Base-by-base conservation (phyloP, 176 grass and related monocot species). In the Oryza officinalis region DNA sequence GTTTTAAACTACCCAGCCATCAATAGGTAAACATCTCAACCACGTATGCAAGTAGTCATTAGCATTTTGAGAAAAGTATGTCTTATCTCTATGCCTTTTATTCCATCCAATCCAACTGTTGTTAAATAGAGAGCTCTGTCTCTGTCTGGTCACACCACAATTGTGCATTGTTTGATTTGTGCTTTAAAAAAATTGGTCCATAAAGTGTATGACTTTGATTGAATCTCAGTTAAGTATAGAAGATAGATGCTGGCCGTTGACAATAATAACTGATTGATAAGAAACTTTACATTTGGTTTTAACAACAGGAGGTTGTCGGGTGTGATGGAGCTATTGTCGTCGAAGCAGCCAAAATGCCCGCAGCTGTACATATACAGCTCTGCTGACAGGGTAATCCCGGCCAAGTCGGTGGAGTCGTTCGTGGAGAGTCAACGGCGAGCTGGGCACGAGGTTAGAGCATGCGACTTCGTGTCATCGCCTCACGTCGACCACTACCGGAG, bases 321-420 rank as follows among this genome's bases (percentile, higher is more conserved):
- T 78, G 80, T 97, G 12, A 85, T 94, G 85, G 86, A 94, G 83
- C 35, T 91, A 22, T 84, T 97, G 60, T 92, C 90, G 2, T 87
- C 69, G 6, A 89, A 91, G 60, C 94, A 94, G 85, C 94, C 94
- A 10, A 92, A 85, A 63, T 97, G 94, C 41, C 92, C 92, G 7
- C 94, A 97, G 43, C 30, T 97, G 45, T 97, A 97, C 44, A 90
- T 97, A 78, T 97, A 97, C 83, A 97, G 94, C 83, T 92, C 92
- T 0, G 89, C 92, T 0, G 95, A 98, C 63, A 80, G 87, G 78
- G 96, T 98, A 23, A 98, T 98, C 64, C 96, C 96, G 4, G 90
- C 87, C 9, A 93, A 90, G 71, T 98, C 93, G 0, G 91, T 98
- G 67, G 91, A 98, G 77, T 90, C 87, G 2, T 98, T 98, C 6